A percentile compares a stretch with the other conserved stretches of the same genome.
These are phyloP conservation scores for Annulohypoxylon moriforme DNA, from an alignment of 495 filamentous ascomycete genomes.

Conservation along the genomic window DNA sequence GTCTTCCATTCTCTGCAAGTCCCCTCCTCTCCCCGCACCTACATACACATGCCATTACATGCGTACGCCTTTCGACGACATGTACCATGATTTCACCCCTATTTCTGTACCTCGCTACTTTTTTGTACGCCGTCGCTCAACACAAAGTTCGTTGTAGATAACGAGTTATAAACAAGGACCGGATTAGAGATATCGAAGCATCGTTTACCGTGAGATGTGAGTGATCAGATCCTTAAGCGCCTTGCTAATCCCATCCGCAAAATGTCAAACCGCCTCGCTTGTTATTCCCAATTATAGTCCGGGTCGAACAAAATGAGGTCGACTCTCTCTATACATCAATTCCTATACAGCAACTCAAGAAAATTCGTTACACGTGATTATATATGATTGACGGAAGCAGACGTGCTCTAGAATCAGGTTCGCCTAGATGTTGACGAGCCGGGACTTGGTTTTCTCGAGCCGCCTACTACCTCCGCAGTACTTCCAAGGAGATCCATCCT, in stretches of 20 bases:
- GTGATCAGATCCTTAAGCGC: constrained; percentile 43
- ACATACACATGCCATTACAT: constrained; percentile 31
- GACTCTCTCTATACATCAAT: constrained; percentile 44
- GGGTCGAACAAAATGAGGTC: constrained; percentile 10
- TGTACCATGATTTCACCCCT: constrained; percentile 24
- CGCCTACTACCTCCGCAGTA: constrained; percentile 63
- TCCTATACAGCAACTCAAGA: constrained; percentile 44
- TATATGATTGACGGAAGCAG: constrained; percentile 11
- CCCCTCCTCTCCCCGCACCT: not conserved
- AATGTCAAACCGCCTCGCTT: constrained; percentile 40
- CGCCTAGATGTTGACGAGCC: constrained; percentile 36
- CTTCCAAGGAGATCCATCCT: constrained; percentile 55
- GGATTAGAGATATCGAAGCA: constrained; percentile 29
- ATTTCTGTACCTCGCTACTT: constrained; percentile 35
- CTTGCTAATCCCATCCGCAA: constrained; percentile 42
- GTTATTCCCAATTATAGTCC: constrained; percentile 34
- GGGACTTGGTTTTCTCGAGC: constrained; percentile 39
- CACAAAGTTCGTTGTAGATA: constrained; percentile 13
- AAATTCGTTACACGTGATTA: constrained; percentile 46
- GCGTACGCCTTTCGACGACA: constrained; percentile 39
- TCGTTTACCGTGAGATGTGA: constrained; percentile 34
- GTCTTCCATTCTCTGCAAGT: constrained; percentile 32
- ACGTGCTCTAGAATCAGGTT: constrained; percentile 13
- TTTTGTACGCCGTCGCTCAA: constrained; percentile 54
- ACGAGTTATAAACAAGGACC: constrained; percentile 38